Conservation (phyloP, 2,329 filamentous ascomycete genomes). For the Neonectria faginata region DNA sequence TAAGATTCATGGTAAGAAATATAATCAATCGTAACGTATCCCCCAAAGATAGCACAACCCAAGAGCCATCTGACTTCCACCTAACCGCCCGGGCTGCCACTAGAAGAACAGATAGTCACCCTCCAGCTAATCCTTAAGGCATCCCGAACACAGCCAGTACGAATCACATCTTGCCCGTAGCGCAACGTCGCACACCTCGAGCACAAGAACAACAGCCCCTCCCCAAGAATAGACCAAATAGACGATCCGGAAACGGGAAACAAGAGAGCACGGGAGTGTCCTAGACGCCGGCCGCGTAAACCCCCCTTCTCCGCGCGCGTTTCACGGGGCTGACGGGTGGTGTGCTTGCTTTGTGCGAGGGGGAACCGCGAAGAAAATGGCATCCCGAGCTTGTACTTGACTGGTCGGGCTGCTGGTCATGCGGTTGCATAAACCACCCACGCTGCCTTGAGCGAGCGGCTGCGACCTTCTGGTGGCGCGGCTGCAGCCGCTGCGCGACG, state of each 20-base stretch:
- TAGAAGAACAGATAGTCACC: slow-evolving; percentile 1
- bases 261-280: background rate
- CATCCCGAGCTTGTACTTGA: slow-evolving; percentile 7
- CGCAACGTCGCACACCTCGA: slow-evolving; percentile 2
- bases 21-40: background rate
- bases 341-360: background rate
- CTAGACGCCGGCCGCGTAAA: slow-evolving; percentile 16
- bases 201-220: slow-evolving; percentile 5
- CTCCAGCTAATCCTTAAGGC: background rate
- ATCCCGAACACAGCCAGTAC: background rate
- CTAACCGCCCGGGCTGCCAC: slow-evolving; percentile 20
- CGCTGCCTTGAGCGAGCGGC: slow-evolving; percentile 18
- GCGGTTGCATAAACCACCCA: slow-evolving; percentile 4
- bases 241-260: background rate
- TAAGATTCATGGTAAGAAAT: slow-evolving; percentile 1
- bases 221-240: slow-evolving; percentile 16
- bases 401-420: slow-evolving; percentile 14
- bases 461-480: slow-evolving; percentile 18
- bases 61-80: slow-evolving; percentile 9
- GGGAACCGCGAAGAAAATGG: slow-evolving; percentile 5
- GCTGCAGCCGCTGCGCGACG: slow-evolving; percentile 25
- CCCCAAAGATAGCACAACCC: background rate
- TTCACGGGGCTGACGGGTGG: slow-evolving; percentile 8
- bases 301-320: background rate
- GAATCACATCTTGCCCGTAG: slow-evolving; percentile 2